A percentile compares a stretch with the other conserved stretches of the same genome.
Evolutionary conservation across 306 rosid species (phyloP).

Genomic region (Pueraria montana): DNA sequence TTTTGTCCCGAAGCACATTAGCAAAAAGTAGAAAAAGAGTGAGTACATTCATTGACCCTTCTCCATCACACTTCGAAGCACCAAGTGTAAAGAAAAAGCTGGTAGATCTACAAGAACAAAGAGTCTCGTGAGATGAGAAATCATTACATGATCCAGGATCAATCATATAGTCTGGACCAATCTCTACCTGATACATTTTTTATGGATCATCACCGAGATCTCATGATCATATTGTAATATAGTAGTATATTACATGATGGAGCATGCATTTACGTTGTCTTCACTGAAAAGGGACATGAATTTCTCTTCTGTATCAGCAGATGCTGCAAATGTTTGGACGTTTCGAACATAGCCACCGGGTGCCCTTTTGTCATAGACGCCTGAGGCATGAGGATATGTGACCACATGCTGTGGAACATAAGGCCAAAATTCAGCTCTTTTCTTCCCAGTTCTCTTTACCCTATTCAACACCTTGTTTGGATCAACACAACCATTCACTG

Average conservation of each 20-base stretch:
- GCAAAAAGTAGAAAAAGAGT: neutral
- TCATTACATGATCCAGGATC: neutral
- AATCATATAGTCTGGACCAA: too few relatives aligned
- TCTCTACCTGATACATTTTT: too few relatives aligned
- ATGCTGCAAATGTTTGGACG: conserved; percentile 63
- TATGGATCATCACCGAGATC: too few relatives aligned
- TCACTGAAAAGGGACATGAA: conserved; percentile 75
- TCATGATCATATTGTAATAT: too few relatives aligned
- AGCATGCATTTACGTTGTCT: conserved; percentile 88
- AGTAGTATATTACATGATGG: conserved; percentile 62
- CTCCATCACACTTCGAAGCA: conserved; percentile 20
- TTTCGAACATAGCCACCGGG: conserved; percentile 78
- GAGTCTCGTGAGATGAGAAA: neutral
- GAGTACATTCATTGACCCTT: conserved; percentile 33
- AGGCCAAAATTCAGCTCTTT: conserved; percentile 90
- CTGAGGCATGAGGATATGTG: conserved; percentile 65
- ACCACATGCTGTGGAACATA: conserved; percentile 86
- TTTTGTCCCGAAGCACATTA: neutral
- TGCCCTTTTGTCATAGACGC: conserved; percentile 85
- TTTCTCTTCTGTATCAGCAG: conserved; percentile 61
- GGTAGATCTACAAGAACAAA: neutral
- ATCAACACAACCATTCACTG: conserved; percentile 83
- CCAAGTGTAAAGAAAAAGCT: conserved; percentile 6
- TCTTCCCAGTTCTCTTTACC: conserved; percentile 72
- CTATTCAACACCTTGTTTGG: conserved; percentile 83